Evolutionary conservation across 2,329 filamentous ascomycete species (phyloP), one percentile per base, ranked within the genome.

Genomic region (Pseudogymnoascus sp.): DNA sequence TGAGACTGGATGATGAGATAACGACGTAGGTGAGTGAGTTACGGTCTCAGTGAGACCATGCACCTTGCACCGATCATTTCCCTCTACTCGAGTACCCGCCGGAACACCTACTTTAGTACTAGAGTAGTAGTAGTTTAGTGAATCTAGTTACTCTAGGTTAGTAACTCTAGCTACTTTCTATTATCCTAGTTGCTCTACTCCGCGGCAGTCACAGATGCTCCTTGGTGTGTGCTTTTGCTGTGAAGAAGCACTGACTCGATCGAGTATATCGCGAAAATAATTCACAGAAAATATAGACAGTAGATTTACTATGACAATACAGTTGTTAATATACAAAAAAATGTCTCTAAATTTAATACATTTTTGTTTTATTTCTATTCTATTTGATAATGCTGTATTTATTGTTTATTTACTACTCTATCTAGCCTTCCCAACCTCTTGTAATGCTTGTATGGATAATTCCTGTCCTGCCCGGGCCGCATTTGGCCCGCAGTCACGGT

Each of bases 41-140:
- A 50, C 44, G 15, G 44, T 56, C 50, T 56, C 29, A 56, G 26
- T 33, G 50, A 56, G 50, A 33, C n/a, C 50, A 56, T 56, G 50
- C 50, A 33, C 50, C 50, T 19, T 56, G 50, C 50, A 56, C 50
- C 50, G 50, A 56, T 56, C 50, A 56, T 56, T 56, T 56, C 50
- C 50, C 7, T n/a, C n/a, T 19, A 13, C n/a, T 11, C 6, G 7
- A 10, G 50, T 56, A 56, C 50, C 44, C 23, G 44, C 44, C 44
- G 19, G 19, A 46, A 19, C 10, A 11, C 11, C 23, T 50, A 50
- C 42, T 50, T 15, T 29, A 50, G 13, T 46, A 26, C 42, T 46
- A 26, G 42, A 46, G 21, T n/a, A 9, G 13, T 46, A 40, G 7
- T 46, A 44, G 17, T 23, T 15, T 23, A 23, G 42, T 23, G 13